A percentile compares a stretch with the other conserved stretches of the same genome.
Conservation (phyloP, 2,329 filamentous ascomycete genomes). For the Myriosclerotinia scirpicola region DNA sequence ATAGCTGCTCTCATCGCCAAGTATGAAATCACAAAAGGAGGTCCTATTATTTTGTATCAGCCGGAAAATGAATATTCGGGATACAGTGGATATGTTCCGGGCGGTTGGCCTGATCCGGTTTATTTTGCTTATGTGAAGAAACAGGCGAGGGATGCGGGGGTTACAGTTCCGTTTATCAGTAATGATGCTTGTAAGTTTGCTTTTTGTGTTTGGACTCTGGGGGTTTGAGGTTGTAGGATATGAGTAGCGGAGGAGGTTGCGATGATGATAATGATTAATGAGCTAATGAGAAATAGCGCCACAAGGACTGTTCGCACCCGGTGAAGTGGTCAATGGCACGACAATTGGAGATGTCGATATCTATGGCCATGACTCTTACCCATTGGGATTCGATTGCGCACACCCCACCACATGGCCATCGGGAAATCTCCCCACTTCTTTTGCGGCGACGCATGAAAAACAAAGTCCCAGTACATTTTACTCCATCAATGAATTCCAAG, state of each 20-base stretch:
- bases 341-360: slow-evolving; percentile 39
- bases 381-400: slow-evolving; percentile 49
- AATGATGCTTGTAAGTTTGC: slow-evolving; percentile 60
- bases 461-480: slow-evolving; percentile 67
- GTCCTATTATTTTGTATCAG: slow-evolving; percentile 75
- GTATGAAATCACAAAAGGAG: slow-evolving; percentile 79
- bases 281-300: slow-evolving; percentile 27
- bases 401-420: slow-evolving; percentile 58
- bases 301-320: slow-evolving; percentile 37
- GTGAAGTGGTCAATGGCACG: slow-evolving; percentile 35
- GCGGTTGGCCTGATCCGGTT: slow-evolving; percentile 60
- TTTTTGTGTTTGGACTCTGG: neutral
- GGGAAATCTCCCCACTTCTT: slow-evolving; percentile 56
- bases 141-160: slow-evolving; percentile 65
- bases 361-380: slow-evolving; percentile 47
- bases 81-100: slow-evolving; percentile 47
- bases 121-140: slow-evolving; percentile 73
- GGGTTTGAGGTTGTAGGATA: neutral
- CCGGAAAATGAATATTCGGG: slow-evolving; percentile 78
- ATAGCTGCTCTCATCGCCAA: slow-evolving; percentile 68
- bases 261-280: neutral
- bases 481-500: slow-evolving; percentile 64
- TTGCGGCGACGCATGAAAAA: slow-evolving; percentile 52
- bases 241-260: neutral
- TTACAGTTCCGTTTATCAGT: slow-evolving; percentile 72